Conservation (phyloP, 2,329 filamentous ascomycete genomes). For the Plectosphaerella sp. region DNA sequence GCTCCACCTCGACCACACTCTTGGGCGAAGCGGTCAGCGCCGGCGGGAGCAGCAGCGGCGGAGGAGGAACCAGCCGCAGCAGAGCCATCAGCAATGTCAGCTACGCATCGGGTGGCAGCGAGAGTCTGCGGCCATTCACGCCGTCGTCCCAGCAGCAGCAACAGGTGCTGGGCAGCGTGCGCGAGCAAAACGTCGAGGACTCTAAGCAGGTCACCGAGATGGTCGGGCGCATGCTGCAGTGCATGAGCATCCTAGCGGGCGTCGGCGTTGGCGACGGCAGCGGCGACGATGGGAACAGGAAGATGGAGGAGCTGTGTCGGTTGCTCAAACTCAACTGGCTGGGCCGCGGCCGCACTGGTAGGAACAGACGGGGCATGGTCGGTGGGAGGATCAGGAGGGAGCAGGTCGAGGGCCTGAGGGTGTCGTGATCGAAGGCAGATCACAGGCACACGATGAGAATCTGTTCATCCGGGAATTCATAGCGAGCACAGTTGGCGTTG, state of each 20-base stretch:
- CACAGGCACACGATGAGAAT: neutral
- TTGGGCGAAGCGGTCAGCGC: slow-evolving; percentile 59
- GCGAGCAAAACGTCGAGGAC: slow-evolving; percentile 60
- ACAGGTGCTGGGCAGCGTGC: slow-evolving; percentile 35
- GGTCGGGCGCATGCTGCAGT: slow-evolving; percentile 93
- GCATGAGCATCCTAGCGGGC: slow-evolving; percentile 82
- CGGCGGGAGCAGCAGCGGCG: slow-evolving; percentile 41
- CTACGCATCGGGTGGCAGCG: slow-evolving; percentile 49
- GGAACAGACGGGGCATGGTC: slow-evolving; percentile 86
- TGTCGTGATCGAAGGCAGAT: slow-evolving; percentile 18
- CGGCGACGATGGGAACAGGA: slow-evolving; percentile 68
- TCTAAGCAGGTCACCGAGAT: slow-evolving; percentile 86
- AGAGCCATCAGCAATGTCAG: slow-evolving; percentile 85
- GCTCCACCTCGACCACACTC: slow-evolving; percentile 73
- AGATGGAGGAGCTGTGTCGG: slow-evolving; percentile 78
- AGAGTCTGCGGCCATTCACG: slow-evolving; percentile 45
- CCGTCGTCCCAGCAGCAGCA: slow-evolving; percentile 25
- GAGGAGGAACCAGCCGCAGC: slow-evolving; percentile 56
- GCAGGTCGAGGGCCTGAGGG: slow-evolving; percentile 28
- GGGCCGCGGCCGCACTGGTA: slow-evolving; percentile 79
- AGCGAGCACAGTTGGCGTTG: neutral
- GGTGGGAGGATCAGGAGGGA: slow-evolving; percentile 56
- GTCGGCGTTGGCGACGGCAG: slow-evolving; percentile 44
- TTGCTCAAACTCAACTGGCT: slow-evolving; percentile 97
- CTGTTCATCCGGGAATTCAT: no score